Evolutionary conservation across 2,329 filamentous ascomycete genomes (phyloP).

Genomic region (Tolypocladium inflatum): DNA sequence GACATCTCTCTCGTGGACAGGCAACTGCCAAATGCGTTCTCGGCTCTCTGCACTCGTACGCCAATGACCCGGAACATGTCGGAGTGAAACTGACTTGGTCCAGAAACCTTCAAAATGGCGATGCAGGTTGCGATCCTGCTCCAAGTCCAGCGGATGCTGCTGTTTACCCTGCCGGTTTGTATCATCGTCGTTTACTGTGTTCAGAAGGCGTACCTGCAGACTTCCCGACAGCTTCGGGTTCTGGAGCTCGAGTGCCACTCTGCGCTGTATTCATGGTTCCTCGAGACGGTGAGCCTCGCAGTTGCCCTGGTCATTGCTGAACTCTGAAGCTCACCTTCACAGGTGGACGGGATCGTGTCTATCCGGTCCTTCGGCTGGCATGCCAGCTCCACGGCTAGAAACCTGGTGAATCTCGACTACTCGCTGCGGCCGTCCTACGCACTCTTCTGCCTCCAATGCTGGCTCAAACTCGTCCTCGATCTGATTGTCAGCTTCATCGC

Average conservation of each 20-base stretch:
- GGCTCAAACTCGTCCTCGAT: not conserved
- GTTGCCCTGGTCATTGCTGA: not conserved
- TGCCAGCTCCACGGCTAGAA: not conserved
- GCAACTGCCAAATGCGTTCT: constrained; percentile 20
- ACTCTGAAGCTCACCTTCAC: not conserved
- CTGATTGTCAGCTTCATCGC: not conserved
- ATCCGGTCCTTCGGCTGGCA: not conserved
- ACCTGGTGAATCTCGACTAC: not conserved
- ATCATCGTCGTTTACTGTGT: not conserved
- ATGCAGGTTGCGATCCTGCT: not conserved
- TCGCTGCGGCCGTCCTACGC: not conserved
- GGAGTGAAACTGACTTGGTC: not conserved
- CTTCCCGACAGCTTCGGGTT: not conserved
- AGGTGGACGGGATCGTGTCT: not conserved
- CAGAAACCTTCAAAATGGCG: not conserved
- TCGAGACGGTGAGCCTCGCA: not conserved
- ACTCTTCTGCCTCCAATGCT: not conserved
- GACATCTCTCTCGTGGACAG: constrained; percentile 30
- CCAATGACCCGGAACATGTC: not conserved
- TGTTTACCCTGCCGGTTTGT: not conserved
- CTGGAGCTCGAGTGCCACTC: not conserved
- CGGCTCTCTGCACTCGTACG: constrained; percentile 16
- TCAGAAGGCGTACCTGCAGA: not conserved
- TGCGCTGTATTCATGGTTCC: not conserved
- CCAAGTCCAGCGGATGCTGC: not conserved